Percentiles rank a stretch among this genome's conserved stretches.
phyloP scores from a whole-genome alignment of 495 filamentous ascomycete genomes.

The Staphylotrichum tortipilum region DNA sequence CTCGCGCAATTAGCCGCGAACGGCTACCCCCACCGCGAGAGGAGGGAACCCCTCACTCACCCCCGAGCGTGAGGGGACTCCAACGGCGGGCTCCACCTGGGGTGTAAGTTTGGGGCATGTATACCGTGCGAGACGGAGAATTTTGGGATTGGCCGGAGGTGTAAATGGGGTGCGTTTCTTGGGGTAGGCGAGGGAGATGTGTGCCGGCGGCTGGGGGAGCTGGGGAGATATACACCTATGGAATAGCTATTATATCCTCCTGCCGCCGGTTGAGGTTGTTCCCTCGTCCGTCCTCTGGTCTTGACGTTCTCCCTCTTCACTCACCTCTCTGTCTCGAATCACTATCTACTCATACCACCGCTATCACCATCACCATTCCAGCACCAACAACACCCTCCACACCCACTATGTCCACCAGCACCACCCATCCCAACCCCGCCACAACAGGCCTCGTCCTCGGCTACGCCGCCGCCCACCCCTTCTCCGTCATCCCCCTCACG shows the following conservation, averaged over 20 bases:
- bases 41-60: slow-evolving; percentile 8
- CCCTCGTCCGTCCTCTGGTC: no score
- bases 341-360: background rate
- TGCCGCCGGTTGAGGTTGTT: no score
- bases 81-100: slow-evolving; percentile 2
- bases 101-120: background rate
- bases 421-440: slow-evolving; percentile 2
- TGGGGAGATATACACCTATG: no score
- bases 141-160: slow-evolving; percentile 10
- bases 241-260: no score
- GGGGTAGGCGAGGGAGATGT: no score
- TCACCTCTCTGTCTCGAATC: background rate
- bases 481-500: slow-evolving; percentile 38
- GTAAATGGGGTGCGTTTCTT: background rate
- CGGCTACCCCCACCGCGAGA: background rate
- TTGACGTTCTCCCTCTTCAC: no score
- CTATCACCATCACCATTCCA: no score
- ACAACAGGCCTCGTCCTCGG: slow-evolving; percentile 41
- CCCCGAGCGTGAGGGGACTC: background rate
- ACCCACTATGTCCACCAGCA: background rate
- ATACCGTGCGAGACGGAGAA: slow-evolving; percentile 12
- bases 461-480: slow-evolving; percentile 41
- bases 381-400: background rate
- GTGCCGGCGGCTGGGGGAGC: no score
- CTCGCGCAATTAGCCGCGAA: slow-evolving; percentile 17